These are phyloP conservation scores for Sisymbrium altissimum DNA, from an alignment of 345 rosid genomes.

Conservation along the genomic window DNA sequence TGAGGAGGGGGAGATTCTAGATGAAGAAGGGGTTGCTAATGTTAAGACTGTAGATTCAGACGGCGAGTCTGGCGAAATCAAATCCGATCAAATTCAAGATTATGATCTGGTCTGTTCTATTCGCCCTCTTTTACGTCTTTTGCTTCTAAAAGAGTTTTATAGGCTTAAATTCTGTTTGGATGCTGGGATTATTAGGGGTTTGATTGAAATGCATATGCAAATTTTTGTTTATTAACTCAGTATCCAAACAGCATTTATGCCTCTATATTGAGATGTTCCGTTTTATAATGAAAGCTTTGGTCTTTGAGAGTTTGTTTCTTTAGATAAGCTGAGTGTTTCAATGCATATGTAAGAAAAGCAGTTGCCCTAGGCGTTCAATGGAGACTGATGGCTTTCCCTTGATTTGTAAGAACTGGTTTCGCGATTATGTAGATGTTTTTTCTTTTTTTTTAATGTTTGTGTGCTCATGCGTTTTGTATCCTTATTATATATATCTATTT, in stretches of 20 bases:
- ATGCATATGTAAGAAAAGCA: constrained; percentile 48
- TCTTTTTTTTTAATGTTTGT: constrained; percentile 7
- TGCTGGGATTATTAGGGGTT: constrained; percentile 24
- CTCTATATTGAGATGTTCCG: constrained; percentile 7
- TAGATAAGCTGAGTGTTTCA: constrained; percentile 53
- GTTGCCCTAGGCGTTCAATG: constrained; percentile 66
- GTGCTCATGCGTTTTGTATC: constrained; percentile 11
- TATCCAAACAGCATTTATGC: constrained; percentile 30
- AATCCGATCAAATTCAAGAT: constrained; percentile 35
- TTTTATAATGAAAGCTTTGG: constrained; percentile 35
- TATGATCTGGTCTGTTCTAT: constrained; percentile 68
- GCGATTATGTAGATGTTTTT: constrained; percentile 23
- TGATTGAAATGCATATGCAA: background rate
- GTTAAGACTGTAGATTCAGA: constrained; percentile 26
- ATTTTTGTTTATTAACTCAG: constrained; percentile 21
- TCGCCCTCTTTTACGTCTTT: constrained; percentile 23
- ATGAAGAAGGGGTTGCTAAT: constrained; percentile 43
- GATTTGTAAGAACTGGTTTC: constrained; percentile 82
- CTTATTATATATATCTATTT: background rate
- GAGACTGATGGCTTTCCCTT: constrained; percentile 74
- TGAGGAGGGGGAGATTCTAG: constrained; percentile 98
- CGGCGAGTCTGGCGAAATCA: constrained; percentile 35
- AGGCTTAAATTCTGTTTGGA: constrained; percentile 26
- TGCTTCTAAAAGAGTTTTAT: background rate
- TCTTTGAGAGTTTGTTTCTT: constrained; percentile 46